Evolutionary conservation across 306 rosid genomes (phyloP).

Genomic region (Macrotyloma uniflorum): DNA sequence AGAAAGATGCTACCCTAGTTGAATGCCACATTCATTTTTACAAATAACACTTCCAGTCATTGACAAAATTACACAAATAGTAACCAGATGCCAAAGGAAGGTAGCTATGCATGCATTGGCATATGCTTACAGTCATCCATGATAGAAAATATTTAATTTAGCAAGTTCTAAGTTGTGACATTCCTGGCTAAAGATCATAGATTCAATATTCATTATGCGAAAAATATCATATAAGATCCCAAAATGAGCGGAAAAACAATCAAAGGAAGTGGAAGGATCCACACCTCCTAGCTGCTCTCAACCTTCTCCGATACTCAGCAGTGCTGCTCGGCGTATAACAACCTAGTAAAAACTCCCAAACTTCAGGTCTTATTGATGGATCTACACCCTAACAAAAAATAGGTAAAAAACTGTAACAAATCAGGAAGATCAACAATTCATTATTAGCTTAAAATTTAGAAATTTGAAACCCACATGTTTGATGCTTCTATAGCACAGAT

Average conservation of each 20-base stretch:
- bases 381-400: conserved; percentile 76
- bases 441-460: conserved; percentile 5
- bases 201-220: conserved; percentile 11
- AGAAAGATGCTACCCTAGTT: conserved; percentile 15
- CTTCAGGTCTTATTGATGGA: conserved; percentile 86
- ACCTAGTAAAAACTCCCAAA: conserved; percentile 97
- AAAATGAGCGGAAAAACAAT: conserved; percentile 26
- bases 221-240: conserved; percentile 34
- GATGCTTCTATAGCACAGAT: conserved; percentile 17
- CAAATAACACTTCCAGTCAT: neutral
- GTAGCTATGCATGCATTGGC: conserved; percentile 12
- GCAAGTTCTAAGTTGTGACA: conserved; percentile 13
- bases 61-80: conserved; percentile 26
- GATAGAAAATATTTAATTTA: conserved; percentile 21
- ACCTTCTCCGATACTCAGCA: conserved; percentile 64
- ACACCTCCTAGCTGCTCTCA: conserved; percentile 88
- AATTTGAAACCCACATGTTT: conserved; percentile 11
- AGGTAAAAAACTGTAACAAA: conserved; percentile 34
- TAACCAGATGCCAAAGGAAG: conserved; percentile 32
- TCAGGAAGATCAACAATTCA: conserved; percentile 32
- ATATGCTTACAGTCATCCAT: conserved; percentile 23
- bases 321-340: conserved; percentile 85
- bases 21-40: conserved; percentile 27
- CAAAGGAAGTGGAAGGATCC: conserved; percentile 27
- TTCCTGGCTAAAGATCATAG: conserved; percentile 32